Evolutionary conservation across 108 stramenopile genomes (phyloP).

Genomic region (Cyclostephanos invisitatus): DNA sequence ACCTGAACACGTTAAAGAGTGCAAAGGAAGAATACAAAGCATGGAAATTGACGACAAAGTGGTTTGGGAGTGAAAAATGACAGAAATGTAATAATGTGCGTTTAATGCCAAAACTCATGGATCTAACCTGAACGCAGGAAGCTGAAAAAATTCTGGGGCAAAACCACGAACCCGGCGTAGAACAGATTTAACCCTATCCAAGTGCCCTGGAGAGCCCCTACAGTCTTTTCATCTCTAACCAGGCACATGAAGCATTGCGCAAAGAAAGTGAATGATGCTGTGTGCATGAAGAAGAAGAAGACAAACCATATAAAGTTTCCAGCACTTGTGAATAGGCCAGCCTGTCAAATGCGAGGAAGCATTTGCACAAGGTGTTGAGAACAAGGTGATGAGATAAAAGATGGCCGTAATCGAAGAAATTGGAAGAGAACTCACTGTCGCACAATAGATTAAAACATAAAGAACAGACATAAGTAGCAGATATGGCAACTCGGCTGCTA

Average conservation of each 20-base stretch:
- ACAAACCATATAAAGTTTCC: constrained; percentile 45
- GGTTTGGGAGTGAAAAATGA: background rate
- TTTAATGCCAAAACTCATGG: background rate
- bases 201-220: constrained; percentile 63
- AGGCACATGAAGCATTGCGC: constrained; percentile 80
- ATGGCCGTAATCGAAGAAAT: background rate
- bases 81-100: background rate
- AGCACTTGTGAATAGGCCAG: constrained; percentile 39
- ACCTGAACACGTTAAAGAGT: too few relatives aligned
- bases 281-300: constrained; percentile 74
- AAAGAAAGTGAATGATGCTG: constrained; percentile 76
- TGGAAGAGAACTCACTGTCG: constrained; percentile 9
- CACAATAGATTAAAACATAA: constrained; percentile 27
- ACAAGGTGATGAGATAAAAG: background rate
- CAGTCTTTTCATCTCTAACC: constrained; percentile 60
- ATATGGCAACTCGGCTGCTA: constrained; percentile 61
- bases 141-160: constrained; percentile 57
- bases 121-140: constrained; percentile 10
- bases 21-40: background rate
- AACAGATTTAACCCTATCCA: constrained; percentile 81
- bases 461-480: constrained; percentile 38
- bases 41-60: background rate
- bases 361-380: background rate
- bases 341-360: constrained; percentile 9
- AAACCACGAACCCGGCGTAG: constrained; percentile 75